Evolutionary conservation across 169 alveolate genomes (phyloP), one percentile per base, ranked within the genome.

Genomic region (Plasmodium cynomolgi): DNA sequence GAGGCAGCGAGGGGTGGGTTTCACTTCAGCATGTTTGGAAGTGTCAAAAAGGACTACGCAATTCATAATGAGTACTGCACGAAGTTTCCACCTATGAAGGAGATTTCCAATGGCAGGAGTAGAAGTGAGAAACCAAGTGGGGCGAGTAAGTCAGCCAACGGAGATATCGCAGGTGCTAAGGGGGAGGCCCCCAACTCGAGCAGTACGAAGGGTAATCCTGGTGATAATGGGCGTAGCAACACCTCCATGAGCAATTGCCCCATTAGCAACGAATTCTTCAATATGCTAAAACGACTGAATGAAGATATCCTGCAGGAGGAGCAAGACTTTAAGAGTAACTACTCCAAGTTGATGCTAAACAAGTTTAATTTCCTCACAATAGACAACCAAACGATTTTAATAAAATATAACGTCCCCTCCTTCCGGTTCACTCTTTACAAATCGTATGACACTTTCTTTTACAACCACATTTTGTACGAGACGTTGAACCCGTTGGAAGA

Each of bases 381-480:
- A 71, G 93, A 86, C 44, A 86, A 86, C 68, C 86, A 86, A 37
- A 29, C 85, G 15, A 26, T 86, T n/a, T 58, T 86, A 86, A 77
- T 75, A 33, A 86, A 86, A 86, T 77, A 31, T 75, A 86, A 54
- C 31, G 81, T 86, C 17, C 93, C 93, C 62, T 86, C 93, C 2
- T 86, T 86, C 44, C 81, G 34, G 9, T 86, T 54, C 31, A 71
- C 93, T 31, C 68, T 75, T 13, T 86, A 86, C 62, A 86, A 86
- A 86, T 20, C 80, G 23, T 86, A 31, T 75, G 93, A 86, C 41
- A 86, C 83, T 4, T 86, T 86, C 26, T 86, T 86, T 77, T 86
- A 75, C 83, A 86, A 86, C 39, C 83, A 75, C 41, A 86, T 86
- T 34, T 6, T 86, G 31, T 77, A 86, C 13, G 93, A 86, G 41